Evolutionary conservation across 495 filamentous ascomycete species (phyloP).

Genomic region (Neurospora terricola): DNA sequence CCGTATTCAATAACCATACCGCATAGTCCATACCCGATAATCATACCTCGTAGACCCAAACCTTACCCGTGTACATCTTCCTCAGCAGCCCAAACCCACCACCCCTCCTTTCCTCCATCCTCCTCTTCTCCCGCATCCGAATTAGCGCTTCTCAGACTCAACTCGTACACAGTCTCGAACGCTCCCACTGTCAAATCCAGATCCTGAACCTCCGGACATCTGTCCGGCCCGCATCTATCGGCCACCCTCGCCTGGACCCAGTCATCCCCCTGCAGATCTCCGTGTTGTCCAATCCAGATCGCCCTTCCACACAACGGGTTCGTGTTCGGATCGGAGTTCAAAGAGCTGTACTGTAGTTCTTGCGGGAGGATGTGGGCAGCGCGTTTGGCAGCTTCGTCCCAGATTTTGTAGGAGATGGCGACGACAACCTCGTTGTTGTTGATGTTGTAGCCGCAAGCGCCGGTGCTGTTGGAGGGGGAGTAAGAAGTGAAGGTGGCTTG

Average conservation of each 20-base stretch:
- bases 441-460: slow-evolving; percentile 57
- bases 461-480: slow-evolving; percentile 42
- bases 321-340: slow-evolving; percentile 50
- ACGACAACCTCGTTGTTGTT: slow-evolving; percentile 46
- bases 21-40: background rate
- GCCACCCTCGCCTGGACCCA: slow-evolving; percentile 60
- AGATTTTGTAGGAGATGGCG: slow-evolving; percentile 57
- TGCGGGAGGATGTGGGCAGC: slow-evolving; percentile 11
- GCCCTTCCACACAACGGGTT: slow-evolving; percentile 63
- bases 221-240: slow-evolving; percentile 52
- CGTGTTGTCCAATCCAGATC: slow-evolving; percentile 44
- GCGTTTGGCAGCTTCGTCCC: slow-evolving; percentile 38
- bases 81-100: background rate
- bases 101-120: background rate
- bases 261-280: no score
- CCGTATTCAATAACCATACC: background rate
- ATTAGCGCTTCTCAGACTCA: slow-evolving; percentile 45
- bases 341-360: background rate
- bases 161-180: slow-evolving; percentile 50
- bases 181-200: slow-evolving; percentile 54
- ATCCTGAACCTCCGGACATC: slow-evolving; percentile 49
- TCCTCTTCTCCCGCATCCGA: slow-evolving; percentile 44
- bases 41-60: background rate
- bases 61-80: background rate
- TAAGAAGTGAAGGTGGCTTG: background rate